A percentile compares a stretch with the other conserved stretches of the same genome.
These are phyloP conservation scores for Pythium graminicola DNA, from an alignment of 352 stramenopile species.

Conservation along the genomic window DNA sequence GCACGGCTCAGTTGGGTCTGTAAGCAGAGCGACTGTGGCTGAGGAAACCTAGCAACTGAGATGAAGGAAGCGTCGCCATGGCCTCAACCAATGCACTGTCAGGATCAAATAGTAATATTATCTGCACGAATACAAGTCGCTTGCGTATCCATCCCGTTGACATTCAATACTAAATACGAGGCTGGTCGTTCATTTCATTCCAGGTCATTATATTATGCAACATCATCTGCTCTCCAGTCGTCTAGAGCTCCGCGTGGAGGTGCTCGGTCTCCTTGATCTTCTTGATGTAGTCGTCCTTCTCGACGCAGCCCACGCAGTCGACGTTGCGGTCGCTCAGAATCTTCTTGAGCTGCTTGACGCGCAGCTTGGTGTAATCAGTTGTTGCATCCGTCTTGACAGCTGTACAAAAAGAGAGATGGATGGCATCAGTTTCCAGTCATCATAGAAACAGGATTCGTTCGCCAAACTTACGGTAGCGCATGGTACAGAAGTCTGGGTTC, in stretches of 20 bases:
- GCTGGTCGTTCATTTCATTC: constrained; percentile 4
- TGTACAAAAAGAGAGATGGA: constrained; percentile 17
- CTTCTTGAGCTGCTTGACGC: constrained; percentile 93
- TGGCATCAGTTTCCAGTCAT: no score
- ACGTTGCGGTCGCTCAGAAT: constrained; percentile 91
- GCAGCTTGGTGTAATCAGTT: constrained; percentile 93
- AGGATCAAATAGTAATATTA: constrained; percentile 3
- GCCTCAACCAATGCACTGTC: no score
- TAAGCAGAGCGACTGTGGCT: constrained; percentile 25
- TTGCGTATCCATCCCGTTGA: no score
- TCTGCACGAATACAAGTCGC: not conserved
- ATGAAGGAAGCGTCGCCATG: not conserved
- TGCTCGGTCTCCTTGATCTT: constrained; percentile 90
- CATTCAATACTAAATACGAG: not conserved
- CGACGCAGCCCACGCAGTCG: constrained; percentile 89
- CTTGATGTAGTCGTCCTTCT: constrained; percentile 94
- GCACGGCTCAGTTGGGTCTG: constrained; percentile 63
- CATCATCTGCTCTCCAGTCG: not conserved
- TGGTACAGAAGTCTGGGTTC: constrained; percentile 92
- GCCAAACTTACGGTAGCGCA: constrained; percentile 90
- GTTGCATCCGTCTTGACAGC: constrained; percentile 92
- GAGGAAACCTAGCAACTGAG: not conserved
- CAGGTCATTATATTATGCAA: constrained; percentile 16
- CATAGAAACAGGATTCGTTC: no score
- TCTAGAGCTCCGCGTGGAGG: constrained; percentile 77